Percentiles rank a stretch among this genome's conserved stretches.
phyloP scores from a whole-genome alignment of 2,329 filamentous ascomycete species.

The Pyricularia sp. region DNA sequence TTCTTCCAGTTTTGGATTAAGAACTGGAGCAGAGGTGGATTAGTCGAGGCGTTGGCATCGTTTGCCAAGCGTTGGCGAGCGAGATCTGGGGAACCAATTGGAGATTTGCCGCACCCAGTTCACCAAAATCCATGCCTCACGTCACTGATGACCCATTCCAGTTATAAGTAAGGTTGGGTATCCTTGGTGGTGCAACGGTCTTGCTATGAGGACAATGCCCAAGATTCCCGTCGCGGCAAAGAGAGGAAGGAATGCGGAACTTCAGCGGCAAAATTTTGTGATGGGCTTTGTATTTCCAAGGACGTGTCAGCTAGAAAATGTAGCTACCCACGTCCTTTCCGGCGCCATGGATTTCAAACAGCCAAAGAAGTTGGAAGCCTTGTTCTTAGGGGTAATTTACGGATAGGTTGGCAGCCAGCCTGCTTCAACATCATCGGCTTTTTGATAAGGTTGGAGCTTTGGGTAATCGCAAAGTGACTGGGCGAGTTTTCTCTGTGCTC shows the following conservation, averaged over 20 bases:
- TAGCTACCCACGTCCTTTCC: background rate
- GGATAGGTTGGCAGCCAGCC: background rate
- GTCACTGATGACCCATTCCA: background rate
- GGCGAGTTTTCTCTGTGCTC: background rate
- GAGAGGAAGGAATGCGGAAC: background rate
- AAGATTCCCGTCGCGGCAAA: background rate
- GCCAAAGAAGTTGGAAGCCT: background rate
- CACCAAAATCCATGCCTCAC: background rate
- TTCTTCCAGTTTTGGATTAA: background rate
- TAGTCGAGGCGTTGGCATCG: background rate
- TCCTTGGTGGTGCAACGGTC: background rate
- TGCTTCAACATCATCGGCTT: background rate
- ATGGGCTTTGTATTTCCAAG: background rate
- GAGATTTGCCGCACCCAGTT: background rate
- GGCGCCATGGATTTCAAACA: background rate
- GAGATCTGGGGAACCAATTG: background rate
- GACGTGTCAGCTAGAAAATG: background rate
- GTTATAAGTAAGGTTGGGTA: background rate
- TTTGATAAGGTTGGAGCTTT: background rate
- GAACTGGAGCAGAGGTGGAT: background rate
- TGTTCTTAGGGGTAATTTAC: background rate
- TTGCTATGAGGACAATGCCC: background rate
- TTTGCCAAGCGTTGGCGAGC: slow-evolving; percentile 2
- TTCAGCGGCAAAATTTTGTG: background rate
- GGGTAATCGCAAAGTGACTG: background rate